Evolutionary conservation across 371 early-diverging fungal species (phyloP).

Genomic region (Mucor irregularis): DNA sequence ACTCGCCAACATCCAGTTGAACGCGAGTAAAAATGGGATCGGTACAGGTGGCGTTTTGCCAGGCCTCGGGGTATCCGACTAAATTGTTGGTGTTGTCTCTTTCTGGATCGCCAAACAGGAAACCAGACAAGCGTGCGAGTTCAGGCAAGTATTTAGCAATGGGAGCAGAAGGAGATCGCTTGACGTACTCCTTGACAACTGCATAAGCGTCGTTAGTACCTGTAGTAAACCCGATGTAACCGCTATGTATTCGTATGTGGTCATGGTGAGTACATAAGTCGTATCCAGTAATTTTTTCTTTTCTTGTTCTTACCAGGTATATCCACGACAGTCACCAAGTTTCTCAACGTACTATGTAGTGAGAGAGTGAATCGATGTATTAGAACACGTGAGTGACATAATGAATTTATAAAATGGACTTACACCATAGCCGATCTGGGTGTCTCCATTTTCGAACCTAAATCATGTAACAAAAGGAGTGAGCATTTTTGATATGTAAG

Average conservation of each 20-base stretch:
- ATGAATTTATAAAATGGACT: slow-evolving; percentile 3
- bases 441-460: slow-evolving; percentile 52
- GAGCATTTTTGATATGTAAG: not conserved
- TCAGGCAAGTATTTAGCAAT: slow-evolving; percentile 37
- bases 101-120: slow-evolving; percentile 31
- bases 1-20: slow-evolving; percentile 41
- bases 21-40: slow-evolving; percentile 43
- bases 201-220: slow-evolving; percentile 59
- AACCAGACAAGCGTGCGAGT: slow-evolving; percentile 28
- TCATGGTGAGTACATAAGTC: too few species aligned
- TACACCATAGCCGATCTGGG: slow-evolving; percentile 47
- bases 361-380: not conserved
- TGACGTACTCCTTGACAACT: slow-evolving; percentile 50
- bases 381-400: not conserved
- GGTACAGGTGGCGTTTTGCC: slow-evolving; percentile 36
- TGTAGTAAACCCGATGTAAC: slow-evolving; percentile 62
- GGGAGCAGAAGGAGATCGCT: slow-evolving; percentile 22
- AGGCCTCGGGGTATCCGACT: slow-evolving; percentile 25
- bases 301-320: slow-evolving; percentile 34
- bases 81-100: slow-evolving; percentile 32
- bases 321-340: slow-evolving; percentile 50
- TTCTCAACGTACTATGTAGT: slow-evolving; percentile 34
- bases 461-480: not conserved
- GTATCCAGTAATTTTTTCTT: too few species aligned
- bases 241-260: too few species aligned